Percentiles rank a stretch among this genome's conserved stretches.
phyloP scores from a whole-genome alignment of 306 rosid species.

The Cotoneaster glaucophyllus region DNA sequence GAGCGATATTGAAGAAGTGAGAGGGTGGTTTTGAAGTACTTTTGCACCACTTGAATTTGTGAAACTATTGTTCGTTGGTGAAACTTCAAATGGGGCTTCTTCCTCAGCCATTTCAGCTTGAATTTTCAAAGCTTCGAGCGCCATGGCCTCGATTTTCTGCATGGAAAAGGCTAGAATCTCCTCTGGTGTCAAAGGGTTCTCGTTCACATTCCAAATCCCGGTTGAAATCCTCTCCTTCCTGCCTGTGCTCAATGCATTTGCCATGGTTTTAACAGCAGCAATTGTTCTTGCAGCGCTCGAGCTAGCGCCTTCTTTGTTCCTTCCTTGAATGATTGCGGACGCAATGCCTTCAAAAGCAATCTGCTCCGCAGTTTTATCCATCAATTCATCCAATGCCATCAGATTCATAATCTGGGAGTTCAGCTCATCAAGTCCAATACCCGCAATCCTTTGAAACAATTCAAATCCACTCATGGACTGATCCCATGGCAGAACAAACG shows the following conservation, averaged over 20 bases:
- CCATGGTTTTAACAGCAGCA: constrained; percentile 57
- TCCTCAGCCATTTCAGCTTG: constrained; percentile 82
- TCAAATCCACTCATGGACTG: constrained; percentile 64
- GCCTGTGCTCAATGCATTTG: constrained; percentile 53
- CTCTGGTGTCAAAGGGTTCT: constrained; percentile 48
- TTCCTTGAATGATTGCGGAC: constrained; percentile 74
- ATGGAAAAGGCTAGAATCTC: constrained; percentile 58
- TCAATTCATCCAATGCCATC: constrained; percentile 73
- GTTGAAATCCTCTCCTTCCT: constrained; percentile 73
- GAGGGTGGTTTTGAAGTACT: constrained; percentile 22
- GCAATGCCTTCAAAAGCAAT: constrained; percentile 97
- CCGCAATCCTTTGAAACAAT: constrained; percentile 67
- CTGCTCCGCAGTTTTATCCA: constrained; percentile 90
- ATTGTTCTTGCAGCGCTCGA: constrained; percentile 78
- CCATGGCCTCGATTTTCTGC: constrained; percentile 76
- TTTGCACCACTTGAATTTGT: constrained; percentile 21
- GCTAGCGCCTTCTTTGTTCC: constrained; percentile 89
- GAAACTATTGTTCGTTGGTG: constrained; percentile 25
- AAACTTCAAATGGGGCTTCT: constrained; percentile 86
- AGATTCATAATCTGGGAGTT: constrained; percentile 46
- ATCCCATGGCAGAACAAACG: constrained; percentile 43
- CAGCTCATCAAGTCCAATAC: constrained; percentile 58
- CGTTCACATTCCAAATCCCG: constrained; percentile 79
- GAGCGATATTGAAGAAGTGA: constrained; percentile 54
- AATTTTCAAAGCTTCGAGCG: constrained; percentile 69